Evolutionary conservation across 805 yeast species (phyloP), one percentile per base, ranked within the genome.

Genomic region (Scheffersomyces coipomensis): DNA sequence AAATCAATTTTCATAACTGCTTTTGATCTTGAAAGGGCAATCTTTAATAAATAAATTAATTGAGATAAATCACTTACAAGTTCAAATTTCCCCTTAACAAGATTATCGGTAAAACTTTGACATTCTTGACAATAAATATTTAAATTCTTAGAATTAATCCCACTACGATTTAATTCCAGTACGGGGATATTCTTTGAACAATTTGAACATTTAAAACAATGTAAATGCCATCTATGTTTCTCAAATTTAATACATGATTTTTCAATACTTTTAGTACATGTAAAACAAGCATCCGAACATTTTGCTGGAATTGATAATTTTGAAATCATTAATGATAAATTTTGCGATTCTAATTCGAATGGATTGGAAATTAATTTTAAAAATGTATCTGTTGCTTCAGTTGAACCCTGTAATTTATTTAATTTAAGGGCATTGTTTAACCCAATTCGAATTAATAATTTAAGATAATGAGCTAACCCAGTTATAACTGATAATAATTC

Each of bases 381-480:
- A 51, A 85, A 88, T 33, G 66, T 66, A 38, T 85, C 83, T 24
- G 86, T 66, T 1, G 88, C 85, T 29, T 62, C 68, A 0, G 83
- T 75, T 7, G 85, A 74, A 23, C 77, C 78, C 6, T 76, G 67
- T 3, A 71, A 52, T 48, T 76, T 78, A 58, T 86, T 85, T 39
- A 75, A 68, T 40, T 76, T 81, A n/a, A 93, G 67, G 0, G 97
- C 87, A 48, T 81, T 80, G 42, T 80, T 76, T 30, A 93, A 73
- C 0, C 97, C 93, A 53, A 80, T 79, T 46, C 97, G 71, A 4
- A 91, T 85, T 17, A 93, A 67, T 5, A 91, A 71, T 59, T 93
- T 93, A 52, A 93, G 70, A 60, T 89, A 91, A 58, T 93, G 98
- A 0, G 99, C 97, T 50, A 91, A 68, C 0, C 95, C 89, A 1